Base-by-base conservation (phyloP, 257 asterid genomes). In the Solanum rostratum region DNA sequence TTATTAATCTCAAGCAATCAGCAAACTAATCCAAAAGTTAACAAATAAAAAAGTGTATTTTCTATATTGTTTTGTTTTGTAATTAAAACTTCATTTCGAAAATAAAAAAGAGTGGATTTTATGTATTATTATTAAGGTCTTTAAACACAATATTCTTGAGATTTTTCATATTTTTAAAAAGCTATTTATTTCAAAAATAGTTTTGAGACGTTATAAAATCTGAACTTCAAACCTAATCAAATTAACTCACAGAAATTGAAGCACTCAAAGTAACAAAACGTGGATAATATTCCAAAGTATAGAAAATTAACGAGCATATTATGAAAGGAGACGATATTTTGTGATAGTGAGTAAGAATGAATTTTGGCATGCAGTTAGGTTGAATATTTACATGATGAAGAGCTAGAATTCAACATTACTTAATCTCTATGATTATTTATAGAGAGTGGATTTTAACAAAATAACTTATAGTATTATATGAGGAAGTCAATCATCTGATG, bases 401-500 rank as follows among this genome's bases (percentile, higher is more conserved):
- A 13, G 39, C 39, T 33, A 49, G 82, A 76, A 76, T 27, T 49
- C 63, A 76, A 76, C 45, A 76, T 49, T 8, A 46, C 49, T 24
- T 49, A 76, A 24, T 76, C 43, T 49, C 62, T 46, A 76, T 24
- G 43, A 76, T 76, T 76, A 76, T 49, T 74, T 43, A 43, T 71
- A 71, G 57, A 45, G 39, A 74, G n/a, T 45, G 12, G 14, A 13
- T 49, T 76, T 49, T 76, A 76, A 49, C 20, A 24, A 49, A 49
- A 9, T 76, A 76, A 15, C 43, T 49, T 76, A 78, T 50, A 27
- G 6, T 10, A 59, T 59, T 55, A 19, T 55, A 46, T 13, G 22
- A 6, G 8, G 14, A 10, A 59, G 79, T 88, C 84, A 91, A 59
- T 93, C 93, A 84, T 92, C 92, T 27, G 91, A 59, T 27, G 91